Evolutionary conservation across 768 basidiomycete species (phyloP).

Genomic region (Leucocoprinus leucothites): DNA sequence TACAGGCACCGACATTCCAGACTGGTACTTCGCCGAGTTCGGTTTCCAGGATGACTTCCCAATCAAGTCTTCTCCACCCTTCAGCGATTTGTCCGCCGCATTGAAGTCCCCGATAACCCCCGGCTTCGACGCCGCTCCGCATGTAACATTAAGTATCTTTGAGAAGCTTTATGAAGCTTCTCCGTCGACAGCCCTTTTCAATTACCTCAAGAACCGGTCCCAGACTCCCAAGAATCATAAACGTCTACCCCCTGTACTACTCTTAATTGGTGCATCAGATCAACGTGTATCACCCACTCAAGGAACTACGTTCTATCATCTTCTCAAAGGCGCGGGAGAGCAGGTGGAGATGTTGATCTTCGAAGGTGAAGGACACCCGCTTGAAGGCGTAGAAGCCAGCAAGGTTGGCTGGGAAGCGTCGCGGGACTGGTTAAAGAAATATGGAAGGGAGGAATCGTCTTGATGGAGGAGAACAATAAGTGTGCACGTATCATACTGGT

Average conservation of each 20-base stretch:
- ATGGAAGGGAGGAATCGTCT: background rate
- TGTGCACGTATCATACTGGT: too few relatives aligned
- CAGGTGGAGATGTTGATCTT: slow-evolving; percentile 60
- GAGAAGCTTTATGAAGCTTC: slow-evolving; percentile 44
- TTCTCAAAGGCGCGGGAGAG: slow-evolving; percentile 43
- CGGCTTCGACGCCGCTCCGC: slow-evolving; percentile 16
- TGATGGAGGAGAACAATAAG: background rate
- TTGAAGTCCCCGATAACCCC: slow-evolving; percentile 2
- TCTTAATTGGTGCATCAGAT: slow-evolving; percentile 61
- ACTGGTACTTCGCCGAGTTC: slow-evolving; percentile 58
- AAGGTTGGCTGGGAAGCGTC: slow-evolving; percentile 50
- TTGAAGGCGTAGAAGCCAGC: slow-evolving; percentile 63
- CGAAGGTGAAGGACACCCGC: slow-evolving; percentile 57
- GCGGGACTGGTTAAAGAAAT: slow-evolving; percentile 44
- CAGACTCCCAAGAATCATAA: background rate
- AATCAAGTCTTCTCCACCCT: slow-evolving; percentile 30
- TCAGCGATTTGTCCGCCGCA: slow-evolving; percentile 7
- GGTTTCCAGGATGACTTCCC: slow-evolving; percentile 33
- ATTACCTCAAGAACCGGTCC: slow-evolving; percentile 33
- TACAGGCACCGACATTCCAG: slow-evolving; percentile 60
- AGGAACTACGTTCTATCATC: slow-evolving; percentile 62
- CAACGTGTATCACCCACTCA: slow-evolving; percentile 62
- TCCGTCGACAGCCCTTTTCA: slow-evolving; percentile 50
- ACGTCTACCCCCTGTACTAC: slow-evolving; percentile 41
- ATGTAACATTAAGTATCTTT: slow-evolving; percentile 45